These are phyloP conservation scores for Cadophora sp. DNA, from an alignment of 2,329 filamentous ascomycete genomes.

Conservation along the genomic window DNA sequence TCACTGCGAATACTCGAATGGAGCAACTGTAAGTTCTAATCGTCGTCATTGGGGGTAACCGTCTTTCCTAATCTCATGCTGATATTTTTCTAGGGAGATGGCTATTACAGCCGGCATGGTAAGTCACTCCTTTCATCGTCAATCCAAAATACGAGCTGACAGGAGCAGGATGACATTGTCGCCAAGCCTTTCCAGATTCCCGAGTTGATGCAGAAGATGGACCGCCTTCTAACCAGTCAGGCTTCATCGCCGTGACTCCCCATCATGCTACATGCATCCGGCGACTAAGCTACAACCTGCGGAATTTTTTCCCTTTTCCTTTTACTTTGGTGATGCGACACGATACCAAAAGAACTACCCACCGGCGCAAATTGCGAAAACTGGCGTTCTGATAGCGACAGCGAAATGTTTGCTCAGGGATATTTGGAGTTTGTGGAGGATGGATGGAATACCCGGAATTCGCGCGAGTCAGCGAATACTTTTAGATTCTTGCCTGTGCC, in stretches of 20 bases:
- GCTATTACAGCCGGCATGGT: slow-evolving; percentile 61
- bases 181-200: slow-evolving; percentile 78
- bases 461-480: background rate
- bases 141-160: background rate
- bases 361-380: background rate
- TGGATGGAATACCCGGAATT: background rate
- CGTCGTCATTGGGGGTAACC: background rate
- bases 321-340: background rate
- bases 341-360: background rate
- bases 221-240: slow-evolving; percentile 37
- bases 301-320: background rate
- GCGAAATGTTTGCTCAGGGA: background rate
- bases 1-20: slow-evolving; percentile 54
- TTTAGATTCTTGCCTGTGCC: background rate
- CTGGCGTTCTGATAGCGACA: background rate
- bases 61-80: background rate
- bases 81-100: slow-evolving; percentile 25
- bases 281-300: background rate
- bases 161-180: slow-evolving; percentile 69
- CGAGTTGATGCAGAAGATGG: slow-evolving; percentile 70
- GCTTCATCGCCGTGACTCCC: background rate
- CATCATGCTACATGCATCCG: background rate
- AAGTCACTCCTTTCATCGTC: slow-evolving; percentile 45
- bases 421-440: background rate
- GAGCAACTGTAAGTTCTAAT: slow-evolving; percentile 47